Evolutionary conservation across 352 stramenopile species (phyloP).

Genomic region (Globisporangium lucens): DNA sequence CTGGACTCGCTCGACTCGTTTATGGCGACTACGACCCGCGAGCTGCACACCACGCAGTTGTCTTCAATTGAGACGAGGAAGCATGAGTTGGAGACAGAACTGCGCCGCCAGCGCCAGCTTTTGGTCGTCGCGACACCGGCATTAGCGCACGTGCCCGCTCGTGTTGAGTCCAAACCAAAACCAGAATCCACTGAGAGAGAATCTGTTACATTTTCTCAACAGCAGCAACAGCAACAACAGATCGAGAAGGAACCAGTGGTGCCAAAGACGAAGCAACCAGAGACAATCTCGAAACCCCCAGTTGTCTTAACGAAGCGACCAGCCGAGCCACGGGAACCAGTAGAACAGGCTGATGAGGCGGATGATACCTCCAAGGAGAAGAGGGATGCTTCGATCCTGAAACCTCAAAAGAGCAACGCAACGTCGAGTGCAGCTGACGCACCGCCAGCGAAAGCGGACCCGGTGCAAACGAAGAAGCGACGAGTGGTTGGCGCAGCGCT

Average conservation of each 20-base stretch:
- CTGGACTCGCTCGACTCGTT: slow-evolving; percentile 63
- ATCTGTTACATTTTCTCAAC: neutral
- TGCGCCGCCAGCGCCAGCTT: slow-evolving; percentile 48
- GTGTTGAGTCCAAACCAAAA: neutral
- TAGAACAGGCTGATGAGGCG: too few species aligned
- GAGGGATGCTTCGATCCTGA: neutral
- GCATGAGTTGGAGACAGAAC: slow-evolving; percentile 30
- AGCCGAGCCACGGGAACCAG: neutral
- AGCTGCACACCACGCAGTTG: slow-evolving; percentile 39
- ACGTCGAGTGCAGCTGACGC: neutral
- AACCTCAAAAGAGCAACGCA: neutral
- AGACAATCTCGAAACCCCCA: neutral
- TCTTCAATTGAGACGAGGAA: slow-evolving; percentile 24
- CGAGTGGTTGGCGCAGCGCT: slow-evolving; percentile 35
- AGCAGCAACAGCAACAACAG: neutral
- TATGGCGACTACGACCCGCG: slow-evolving; percentile 51
- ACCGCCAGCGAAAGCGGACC: neutral
- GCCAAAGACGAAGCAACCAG: neutral
- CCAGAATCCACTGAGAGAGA: neutral
- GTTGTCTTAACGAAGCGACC: neutral
- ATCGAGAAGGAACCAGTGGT: neutral
- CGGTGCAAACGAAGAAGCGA: slow-evolving; percentile 31
- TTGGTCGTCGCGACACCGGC: slow-evolving; percentile 53
- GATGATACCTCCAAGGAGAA: too few species aligned
- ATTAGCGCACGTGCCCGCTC: slow-evolving; percentile 18